Percentiles rank a stretch among this genome's conserved stretches.
Conservation (phyloP, 1,284 basidiomycete genomes). For the Jaminaea rosea region DNA sequence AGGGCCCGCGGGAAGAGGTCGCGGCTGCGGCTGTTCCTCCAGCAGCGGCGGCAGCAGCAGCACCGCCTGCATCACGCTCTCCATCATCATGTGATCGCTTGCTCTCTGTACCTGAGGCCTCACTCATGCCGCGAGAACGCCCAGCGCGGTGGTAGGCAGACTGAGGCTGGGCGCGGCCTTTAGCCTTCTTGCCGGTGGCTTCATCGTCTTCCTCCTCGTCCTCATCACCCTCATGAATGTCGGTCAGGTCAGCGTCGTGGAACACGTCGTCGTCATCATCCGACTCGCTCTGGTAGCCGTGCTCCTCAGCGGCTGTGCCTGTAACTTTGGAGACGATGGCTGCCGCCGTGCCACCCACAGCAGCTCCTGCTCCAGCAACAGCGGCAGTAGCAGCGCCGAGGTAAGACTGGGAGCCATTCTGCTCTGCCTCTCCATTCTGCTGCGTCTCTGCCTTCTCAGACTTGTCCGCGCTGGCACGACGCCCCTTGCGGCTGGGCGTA, state of each 20-base stretch:
- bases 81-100: constrained; percentile 13
- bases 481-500: not conserved
- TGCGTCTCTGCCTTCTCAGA: not conserved
- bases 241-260: constrained; percentile 33
- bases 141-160: not conserved
- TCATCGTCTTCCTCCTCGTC: constrained; percentile 9
- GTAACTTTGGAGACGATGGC: constrained; percentile 5
- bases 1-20: not conserved
- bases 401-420: not conserved
- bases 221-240: constrained; percentile 31
- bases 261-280: constrained; percentile 23
- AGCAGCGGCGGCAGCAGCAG: too few species aligned
- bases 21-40: constrained; percentile 3
- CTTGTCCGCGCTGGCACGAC: not conserved
- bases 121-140: constrained; percentile 2
- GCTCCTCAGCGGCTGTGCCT: not conserved
- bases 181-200: constrained; percentile 3
- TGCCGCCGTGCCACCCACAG: constrained; percentile 2
- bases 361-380: constrained; percentile 5
- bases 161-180: not conserved
- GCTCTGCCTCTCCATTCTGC: not conserved
- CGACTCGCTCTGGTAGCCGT: constrained; percentile 10
- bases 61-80: too few species aligned
- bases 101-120: constrained; percentile 8
- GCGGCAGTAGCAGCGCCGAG: constrained; percentile 5